Conservation (phyloP, 495 filamentous ascomycete genomes). For the Chaetomium tenue region DNA sequence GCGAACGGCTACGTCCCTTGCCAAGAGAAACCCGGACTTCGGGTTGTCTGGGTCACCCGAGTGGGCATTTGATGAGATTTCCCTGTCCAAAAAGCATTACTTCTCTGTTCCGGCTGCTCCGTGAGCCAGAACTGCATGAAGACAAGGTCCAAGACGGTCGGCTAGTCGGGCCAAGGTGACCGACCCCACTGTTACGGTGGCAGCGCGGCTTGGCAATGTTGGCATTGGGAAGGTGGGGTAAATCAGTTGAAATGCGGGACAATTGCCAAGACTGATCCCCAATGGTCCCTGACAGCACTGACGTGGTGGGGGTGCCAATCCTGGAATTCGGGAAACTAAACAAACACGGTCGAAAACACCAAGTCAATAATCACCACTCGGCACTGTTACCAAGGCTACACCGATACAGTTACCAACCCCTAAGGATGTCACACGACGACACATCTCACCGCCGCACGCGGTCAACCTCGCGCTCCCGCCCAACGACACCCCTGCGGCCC, state of each 20-base stretch:
- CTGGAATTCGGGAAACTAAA: slow-evolving; percentile 14
- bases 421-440: slow-evolving; percentile 26
- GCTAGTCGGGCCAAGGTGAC: not conserved
- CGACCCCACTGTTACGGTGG: slow-evolving; percentile 2
- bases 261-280: not conserved
- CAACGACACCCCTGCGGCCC: slow-evolving; percentile 89
- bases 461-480: slow-evolving; percentile 65
- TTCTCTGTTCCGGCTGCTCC: slow-evolving; percentile 9
- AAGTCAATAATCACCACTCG: slow-evolving; percentile 2
- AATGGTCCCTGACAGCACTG: too few species aligned
- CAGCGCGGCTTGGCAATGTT: not conserved
- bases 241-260: slow-evolving; percentile 11
- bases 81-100: not conserved
- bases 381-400: not conserved
- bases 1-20: not conserved
- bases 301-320: not conserved
- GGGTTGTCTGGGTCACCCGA: not conserved
- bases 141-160: not conserved
- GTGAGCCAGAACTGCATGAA: slow-evolving; percentile 4
- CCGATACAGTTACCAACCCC: not conserved
- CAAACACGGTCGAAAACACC: not conserved
- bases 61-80: not conserved
- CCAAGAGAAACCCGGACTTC: not conserved
- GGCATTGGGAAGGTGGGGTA: not conserved
- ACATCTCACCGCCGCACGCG: slow-evolving; percentile 30